phyloP scores from a whole-genome alignment of 2,329 filamentous ascomycete species.

The Plectosphaerella cucumerina region DNA sequence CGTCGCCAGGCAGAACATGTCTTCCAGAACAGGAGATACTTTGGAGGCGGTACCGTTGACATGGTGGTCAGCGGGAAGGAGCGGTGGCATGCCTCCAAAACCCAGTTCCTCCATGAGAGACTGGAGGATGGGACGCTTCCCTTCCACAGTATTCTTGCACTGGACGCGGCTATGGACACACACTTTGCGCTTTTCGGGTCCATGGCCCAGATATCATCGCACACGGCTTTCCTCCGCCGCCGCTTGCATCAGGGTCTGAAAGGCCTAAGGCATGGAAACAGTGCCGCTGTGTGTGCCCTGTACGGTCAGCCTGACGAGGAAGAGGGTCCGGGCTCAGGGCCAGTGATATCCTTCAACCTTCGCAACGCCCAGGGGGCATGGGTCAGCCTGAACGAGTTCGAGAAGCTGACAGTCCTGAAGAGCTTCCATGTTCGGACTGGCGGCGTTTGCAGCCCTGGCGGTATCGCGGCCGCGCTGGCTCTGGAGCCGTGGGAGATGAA shows the following conservation, averaged over 20 bases:
- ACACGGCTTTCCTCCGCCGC: constrained; percentile 63
- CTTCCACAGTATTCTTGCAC: constrained; percentile 83
- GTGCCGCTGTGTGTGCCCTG: constrained; percentile 58
- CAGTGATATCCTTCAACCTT: constrained; percentile 82
- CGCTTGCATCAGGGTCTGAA: constrained; percentile 55
- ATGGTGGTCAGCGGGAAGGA: constrained; percentile 76
- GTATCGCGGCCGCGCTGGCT: constrained; percentile 68
- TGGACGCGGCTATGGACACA: constrained; percentile 68
- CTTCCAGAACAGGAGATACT: constrained; percentile 70
- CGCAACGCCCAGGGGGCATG: constrained; percentile 64
- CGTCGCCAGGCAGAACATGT: constrained; percentile 63
- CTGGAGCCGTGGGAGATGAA: constrained; percentile 79
- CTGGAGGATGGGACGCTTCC: constrained; percentile 91
- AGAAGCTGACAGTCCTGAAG: constrained; percentile 76
- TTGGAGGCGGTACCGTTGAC: constrained; percentile 92
- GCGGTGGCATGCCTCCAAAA: constrained; percentile 79
- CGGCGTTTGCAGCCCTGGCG: constrained; percentile 87
- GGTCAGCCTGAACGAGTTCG: constrained; percentile 78
- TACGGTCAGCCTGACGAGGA: constrained; percentile 42
- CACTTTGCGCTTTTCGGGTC: constrained; percentile 68
- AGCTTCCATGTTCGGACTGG: constrained; percentile 84
- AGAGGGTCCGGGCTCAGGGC: constrained; percentile 50
- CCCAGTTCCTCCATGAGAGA: constrained; percentile 67
- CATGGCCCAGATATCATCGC: constrained; percentile 64
- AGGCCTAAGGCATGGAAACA: constrained; percentile 65